These are phyloP conservation scores for Metschnikowia sp. DNA, from an alignment of 805 yeast species.

Conservation along the genomic window DNA sequence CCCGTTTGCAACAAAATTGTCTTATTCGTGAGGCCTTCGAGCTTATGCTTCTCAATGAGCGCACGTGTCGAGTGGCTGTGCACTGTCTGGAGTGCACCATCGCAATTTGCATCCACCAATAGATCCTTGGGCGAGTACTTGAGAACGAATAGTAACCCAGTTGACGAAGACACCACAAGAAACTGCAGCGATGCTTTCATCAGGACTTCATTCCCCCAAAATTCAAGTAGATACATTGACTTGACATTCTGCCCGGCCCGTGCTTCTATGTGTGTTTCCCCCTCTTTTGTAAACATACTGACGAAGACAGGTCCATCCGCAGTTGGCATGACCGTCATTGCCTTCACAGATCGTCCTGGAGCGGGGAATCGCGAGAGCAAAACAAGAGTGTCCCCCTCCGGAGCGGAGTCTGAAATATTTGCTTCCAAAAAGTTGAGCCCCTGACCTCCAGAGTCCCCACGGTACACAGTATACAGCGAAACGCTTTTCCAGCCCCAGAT, in stretches of 20 bases:
- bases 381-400: constrained; percentile 9
- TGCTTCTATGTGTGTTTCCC: constrained; percentile 2
- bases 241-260: background rate
- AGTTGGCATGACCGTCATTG: constrained; percentile 10
- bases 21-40: constrained; percentile 1
- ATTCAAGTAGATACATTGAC: constrained; percentile 1
- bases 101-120: constrained; percentile 6
- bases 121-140: constrained; percentile 1
- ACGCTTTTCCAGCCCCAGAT: constrained; percentile 32
- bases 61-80: constrained; percentile 10
- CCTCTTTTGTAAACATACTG: background rate
- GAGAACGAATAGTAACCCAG: constrained; percentile 12
- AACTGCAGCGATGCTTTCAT: constrained; percentile 12
- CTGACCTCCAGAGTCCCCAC: background rate
- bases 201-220: constrained; percentile 1
- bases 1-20: constrained; percentile 29
- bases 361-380: constrained; percentile 4
- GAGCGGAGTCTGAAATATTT: constrained; percentile 1
- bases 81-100: constrained; percentile 18
- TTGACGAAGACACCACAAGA: constrained; percentile 7
- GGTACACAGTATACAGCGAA: background rate
- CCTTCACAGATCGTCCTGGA: constrained; percentile 9
- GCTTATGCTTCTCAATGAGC: constrained; percentile 3
- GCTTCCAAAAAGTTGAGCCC: background rate
- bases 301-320: constrained; percentile 5